Evolutionary conservation across 345 rosid genomes (phyloP), one percentile per base, ranked within the genome.

Genomic region (Kandelia obovata): DNA sequence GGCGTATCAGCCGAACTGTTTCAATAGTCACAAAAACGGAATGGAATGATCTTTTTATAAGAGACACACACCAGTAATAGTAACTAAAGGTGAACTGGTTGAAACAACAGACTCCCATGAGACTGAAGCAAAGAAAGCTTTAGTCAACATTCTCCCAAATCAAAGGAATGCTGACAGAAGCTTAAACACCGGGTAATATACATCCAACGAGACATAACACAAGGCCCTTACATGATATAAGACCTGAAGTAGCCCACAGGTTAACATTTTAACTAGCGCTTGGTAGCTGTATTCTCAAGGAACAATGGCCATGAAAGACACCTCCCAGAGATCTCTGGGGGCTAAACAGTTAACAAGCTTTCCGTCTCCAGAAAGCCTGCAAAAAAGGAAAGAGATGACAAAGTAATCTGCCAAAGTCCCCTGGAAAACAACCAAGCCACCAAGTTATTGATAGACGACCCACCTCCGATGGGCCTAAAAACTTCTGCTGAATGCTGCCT

Each of bases 341-440:
- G 67, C 70, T 66, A 73, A 77, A 70, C 55, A 37, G 65, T 61
- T 21, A 81, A 82, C 92, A 77, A 73, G 86, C 92, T 79, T 77
- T 66, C 73, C 2, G 49, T 21, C 46, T 60, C 23, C 21, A 30
- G 73, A 65, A 70, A 82, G 88, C 92, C 73, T 73, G 84, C 73
- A 74, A 88, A 87, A 87, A 75, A 64, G 5, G 6, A 59, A 15
- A 21, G 51, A 31, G 63, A 46, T 52, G 71, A 53, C 35, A 32
- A 8, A 21, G 64, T 62, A 66, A 76, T 61, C 71, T 47, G 75
- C 86, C 82, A 72, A 66, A 74, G 66, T 73, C 63, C 73, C 83
- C 82, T 30, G 78, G 76, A 80, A 85, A 84, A 81, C 78, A 83
- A 83, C 80, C 78, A 77, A 78, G 75, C 70, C 79, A 32, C 72